Base-by-base conservation (phyloP, 768 basidiomycete genomes). In the Amanita jacksonii region DNA sequence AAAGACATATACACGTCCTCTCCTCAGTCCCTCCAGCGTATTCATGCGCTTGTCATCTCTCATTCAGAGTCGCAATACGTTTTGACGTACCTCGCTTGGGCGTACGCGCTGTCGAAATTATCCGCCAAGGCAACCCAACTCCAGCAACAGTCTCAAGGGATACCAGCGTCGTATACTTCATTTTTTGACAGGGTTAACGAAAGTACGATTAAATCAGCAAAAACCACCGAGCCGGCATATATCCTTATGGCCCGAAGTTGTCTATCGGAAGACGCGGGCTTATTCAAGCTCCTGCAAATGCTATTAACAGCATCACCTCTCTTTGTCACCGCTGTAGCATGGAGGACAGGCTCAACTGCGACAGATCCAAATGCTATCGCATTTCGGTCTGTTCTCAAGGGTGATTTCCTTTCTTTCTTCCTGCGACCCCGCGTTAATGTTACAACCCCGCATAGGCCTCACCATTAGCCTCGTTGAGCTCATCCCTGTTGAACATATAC, bases 301-400 rank as follows among this genome's bases (percentile, higher is more conserved):
- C 61, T 87, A 22, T 63, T 87, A 52, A 83, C 81, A 10, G 67
- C 67, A 4, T 85, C 84, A 0, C 83, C 87, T 3, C 57, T 89
- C 9, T 88, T 90, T 49, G 85, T 87, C 12, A 82, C 84, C 8
- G 66, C 82, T 5, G 57, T 74, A 7, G 81, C 85, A 2, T 82
- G 80, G 77, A 77, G 70, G 43, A 71, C 70, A 5, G 82, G 74
- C 1, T 85, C 84, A 8, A 69, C 74, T 1, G 64, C 86, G 12
- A 79, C 78, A 8, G 82, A 85, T 52, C 77, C 82, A 1, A 90
- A 92, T 54, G 77, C 81, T 0, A 74, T 85, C 19, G 83, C 82
- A 0, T 87, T 77, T 56, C 77, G 89, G 25, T 85, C 86, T 5
- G 81, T 91, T 10, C 52, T 91, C 42, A 94, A 92, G 76, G 86